A percentile compares a stretch with the other conserved stretches of the same genome.
Evolutionary conservation across 805 yeast species (phyloP).

Genomic region (Yamadazyma paraphyllophila): DNA sequence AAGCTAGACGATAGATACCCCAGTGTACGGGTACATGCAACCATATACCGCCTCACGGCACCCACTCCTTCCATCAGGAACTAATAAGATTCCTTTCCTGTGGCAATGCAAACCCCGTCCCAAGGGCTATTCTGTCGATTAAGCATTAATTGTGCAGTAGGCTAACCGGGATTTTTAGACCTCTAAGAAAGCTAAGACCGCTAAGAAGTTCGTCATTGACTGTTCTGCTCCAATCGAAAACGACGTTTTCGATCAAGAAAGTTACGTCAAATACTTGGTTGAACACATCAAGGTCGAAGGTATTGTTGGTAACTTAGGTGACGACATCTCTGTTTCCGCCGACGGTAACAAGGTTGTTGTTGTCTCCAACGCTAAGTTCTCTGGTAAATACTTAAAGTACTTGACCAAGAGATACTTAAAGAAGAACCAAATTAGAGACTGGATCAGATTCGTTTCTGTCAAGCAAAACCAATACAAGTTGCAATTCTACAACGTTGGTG

Average conservation of each 20-base stretch:
- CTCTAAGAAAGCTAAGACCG: constrained; percentile 65
- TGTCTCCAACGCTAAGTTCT: constrained; percentile 91
- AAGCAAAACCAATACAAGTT: constrained; percentile 94
- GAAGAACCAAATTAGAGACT: constrained; percentile 99
- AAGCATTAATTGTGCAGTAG: constrained; percentile 60
- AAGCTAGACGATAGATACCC: constrained; percentile 31
- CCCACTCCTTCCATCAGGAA: background rate
- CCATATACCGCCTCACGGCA: constrained; percentile 1
- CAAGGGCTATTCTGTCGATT: constrained; percentile 50
- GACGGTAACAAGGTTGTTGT: constrained; percentile 89
- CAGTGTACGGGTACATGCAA: constrained; percentile 29
- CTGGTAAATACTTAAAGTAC: constrained; percentile 99
- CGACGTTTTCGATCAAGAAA: constrained; percentile 96
- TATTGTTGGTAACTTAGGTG: constrained; percentile 95
- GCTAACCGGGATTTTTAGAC: constrained; percentile 65
- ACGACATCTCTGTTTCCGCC: constrained; percentile 79
- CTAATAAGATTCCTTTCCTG: too few relatives aligned
- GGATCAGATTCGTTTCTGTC: constrained; percentile 98
- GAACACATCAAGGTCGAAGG: constrained; percentile 99
- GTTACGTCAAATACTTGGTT: constrained; percentile 95
- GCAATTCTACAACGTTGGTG: constrained; percentile 98
- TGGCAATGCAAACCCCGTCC: constrained; percentile 34
- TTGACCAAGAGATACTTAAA: constrained; percentile 99
- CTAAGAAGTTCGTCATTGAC: constrained; percentile 92
- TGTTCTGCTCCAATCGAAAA: constrained; percentile 95